A percentile compares a stretch with the other conserved stretches of the same genome.
These are phyloP conservation scores for Suillus weaverae DNA, from an alignment of 768 basidiomycete species.

Conservation along the genomic window DNA sequence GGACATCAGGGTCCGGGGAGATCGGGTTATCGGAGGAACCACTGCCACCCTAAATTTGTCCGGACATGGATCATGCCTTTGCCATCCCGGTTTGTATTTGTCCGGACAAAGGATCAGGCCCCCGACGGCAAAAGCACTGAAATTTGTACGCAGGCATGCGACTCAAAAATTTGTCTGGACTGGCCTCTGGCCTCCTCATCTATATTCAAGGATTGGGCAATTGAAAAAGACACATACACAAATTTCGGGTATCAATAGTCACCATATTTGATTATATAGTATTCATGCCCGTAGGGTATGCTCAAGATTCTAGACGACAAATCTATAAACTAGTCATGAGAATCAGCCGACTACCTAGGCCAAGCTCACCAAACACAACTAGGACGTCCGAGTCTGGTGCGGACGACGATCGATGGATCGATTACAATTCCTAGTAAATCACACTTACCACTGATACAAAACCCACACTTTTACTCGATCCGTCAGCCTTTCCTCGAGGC, in stretches of 20 bases:
- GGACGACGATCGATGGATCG: not conserved
- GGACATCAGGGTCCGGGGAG: not conserved
- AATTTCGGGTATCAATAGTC: not conserved
- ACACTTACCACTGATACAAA: not conserved
- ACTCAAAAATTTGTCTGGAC: no score
- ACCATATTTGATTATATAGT: not conserved
- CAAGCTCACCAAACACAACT: not conserved
- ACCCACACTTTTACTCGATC: not conserved
- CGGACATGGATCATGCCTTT: no score
- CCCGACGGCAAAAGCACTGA: no score
- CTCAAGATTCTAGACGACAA: not conserved
- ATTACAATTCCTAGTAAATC: not conserved
- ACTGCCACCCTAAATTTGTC: no score
- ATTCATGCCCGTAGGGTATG: not conserved
- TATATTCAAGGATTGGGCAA: not conserved
- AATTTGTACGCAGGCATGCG: no score
- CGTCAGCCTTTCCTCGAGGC: not conserved
- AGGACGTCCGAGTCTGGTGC: not conserved
- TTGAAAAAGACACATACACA: not conserved
- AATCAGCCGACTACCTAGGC: not conserved
- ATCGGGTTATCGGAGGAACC: no score
- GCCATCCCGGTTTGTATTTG: no score
- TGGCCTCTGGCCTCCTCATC: no score
- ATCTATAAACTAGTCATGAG: not conserved
- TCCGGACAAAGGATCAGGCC: no score